Conservation (phyloP, 2,329 filamentous ascomycete genomes). For the Fusarium xylarioides region DNA sequence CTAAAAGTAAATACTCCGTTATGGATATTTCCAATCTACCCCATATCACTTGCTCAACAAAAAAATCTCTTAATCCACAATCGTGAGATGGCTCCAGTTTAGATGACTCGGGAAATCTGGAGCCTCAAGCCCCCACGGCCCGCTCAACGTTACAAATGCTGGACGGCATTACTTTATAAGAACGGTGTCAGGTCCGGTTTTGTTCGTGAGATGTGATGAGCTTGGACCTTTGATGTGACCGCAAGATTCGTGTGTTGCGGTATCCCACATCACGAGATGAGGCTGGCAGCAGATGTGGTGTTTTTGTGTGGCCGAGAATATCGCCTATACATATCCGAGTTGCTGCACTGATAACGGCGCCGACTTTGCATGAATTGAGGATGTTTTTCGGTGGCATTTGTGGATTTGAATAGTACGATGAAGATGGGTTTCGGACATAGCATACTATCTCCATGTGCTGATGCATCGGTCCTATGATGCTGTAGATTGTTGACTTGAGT, state of each 20-base stretch:
- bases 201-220: background rate
- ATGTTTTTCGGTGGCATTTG: background rate
- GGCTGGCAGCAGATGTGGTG: background rate
- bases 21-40: background rate
- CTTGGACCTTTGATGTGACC: background rate
- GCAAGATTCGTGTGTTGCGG: background rate
- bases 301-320: background rate
- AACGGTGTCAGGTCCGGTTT: background rate
- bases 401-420: too few relatives aligned
- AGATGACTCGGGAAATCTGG: background rate
- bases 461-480: background rate
- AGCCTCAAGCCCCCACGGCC: background rate
- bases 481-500: fast-evolving
- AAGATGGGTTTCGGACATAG: background rate
- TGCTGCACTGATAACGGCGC: background rate
- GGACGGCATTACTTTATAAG: background rate
- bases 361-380: background rate
- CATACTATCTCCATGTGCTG: background rate
- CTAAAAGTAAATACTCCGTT: background rate
- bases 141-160: background rate
- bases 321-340: background rate
- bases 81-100: background rate
- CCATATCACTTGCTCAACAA: constrained; percentile 3
- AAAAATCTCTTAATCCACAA: background rate
- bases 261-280: background rate